A percentile compares a stretch with the other conserved stretches of the same genome.
Conservation (phyloP, 768 basidiomycete species). For the Lactarius hatsudake region DNA sequence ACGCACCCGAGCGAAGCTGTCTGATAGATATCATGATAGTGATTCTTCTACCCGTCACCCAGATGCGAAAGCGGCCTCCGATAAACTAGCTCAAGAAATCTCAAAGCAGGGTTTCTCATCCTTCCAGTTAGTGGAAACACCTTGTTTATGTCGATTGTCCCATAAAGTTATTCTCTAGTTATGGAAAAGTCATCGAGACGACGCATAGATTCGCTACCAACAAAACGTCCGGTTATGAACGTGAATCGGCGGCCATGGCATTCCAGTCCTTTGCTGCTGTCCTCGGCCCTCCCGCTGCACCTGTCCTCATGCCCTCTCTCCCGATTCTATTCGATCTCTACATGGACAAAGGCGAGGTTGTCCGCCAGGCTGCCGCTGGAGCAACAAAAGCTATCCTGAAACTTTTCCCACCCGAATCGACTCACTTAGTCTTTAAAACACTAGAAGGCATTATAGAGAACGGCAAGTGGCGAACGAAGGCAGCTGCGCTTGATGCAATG, state of each 20-base stretch:
- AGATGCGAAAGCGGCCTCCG: constrained; percentile 85
- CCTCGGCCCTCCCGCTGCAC: constrained; percentile 68
- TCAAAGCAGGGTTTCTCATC: constrained; percentile 59
- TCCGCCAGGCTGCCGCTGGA: constrained; percentile 72
- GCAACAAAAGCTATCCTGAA: constrained; percentile 85
- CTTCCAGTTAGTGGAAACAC: constrained; percentile 47
- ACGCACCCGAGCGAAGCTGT: constrained; percentile 20
- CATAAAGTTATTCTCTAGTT: constrained; percentile 40
- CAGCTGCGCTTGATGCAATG: constrained; percentile 87
- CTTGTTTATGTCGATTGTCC: constrained; percentile 25
- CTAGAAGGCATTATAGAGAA: constrained; percentile 74
- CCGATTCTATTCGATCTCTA: constrained; percentile 77
- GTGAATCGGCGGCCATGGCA: constrained; percentile 81
- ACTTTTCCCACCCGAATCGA: constrained; percentile 78
- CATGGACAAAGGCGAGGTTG: constrained; percentile 93
- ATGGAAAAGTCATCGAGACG: constrained; percentile 57
- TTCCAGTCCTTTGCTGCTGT: constrained; percentile 70
- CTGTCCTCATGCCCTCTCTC: constrained; percentile 74
- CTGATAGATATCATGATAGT: neutral
- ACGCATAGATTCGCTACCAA: constrained; percentile 71
- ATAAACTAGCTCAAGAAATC: constrained; percentile 72
- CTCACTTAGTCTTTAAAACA: constrained; percentile 60
- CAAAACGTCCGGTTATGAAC: constrained; percentile 85
- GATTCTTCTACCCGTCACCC: constrained; percentile 6
- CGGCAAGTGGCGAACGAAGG: constrained; percentile 93